Base-by-base conservation (phyloP, 768 basidiomycete species). In the Scleroderma citrinum region DNA sequence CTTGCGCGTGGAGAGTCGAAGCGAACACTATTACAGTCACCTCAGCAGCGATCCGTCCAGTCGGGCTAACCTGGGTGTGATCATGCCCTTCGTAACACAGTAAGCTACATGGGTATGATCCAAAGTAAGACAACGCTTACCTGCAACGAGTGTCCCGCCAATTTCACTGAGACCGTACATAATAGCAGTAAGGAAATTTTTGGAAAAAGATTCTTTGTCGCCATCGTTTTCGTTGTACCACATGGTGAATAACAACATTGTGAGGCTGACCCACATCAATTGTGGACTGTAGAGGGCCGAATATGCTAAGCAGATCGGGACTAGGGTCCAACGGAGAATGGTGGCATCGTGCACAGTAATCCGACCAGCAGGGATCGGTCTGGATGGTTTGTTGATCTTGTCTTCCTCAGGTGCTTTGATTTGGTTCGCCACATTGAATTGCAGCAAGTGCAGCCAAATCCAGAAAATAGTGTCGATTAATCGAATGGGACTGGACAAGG, bases 371-470 rank as follows among this genome's bases (percentile, higher is more conserved):
- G 76, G 76, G 34, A 77, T 61, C 2, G 76, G 76, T 34, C 76
- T 64, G 58, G 65, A 71, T 11, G 71, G 62, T 49, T 76, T 74
- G 50, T 77, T 77, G 51, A 49, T 57, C 11, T 55, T 56, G 52
- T 77, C 76, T 56, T 77, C 76, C 34, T 68, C 68, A 10, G 68
- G 64, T 46, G 64, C 61, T 24, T 68, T 57, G 12, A 64, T 55
- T 55, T 77, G 76, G 47, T 77, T 77, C 7, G 72, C 61, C 16
- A 71, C 60, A 44, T 71, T 64, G 62, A 71, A 74, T 35, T 74
- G 73, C 6, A 77, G 60, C 24, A 75, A 63, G 52, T 77, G 76
- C 5, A 76, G 51, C 67, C 69, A 75, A 11, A 74, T 70, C 76
- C 76, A 77, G 32, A 71, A 55, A 32, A 71, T 55, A 12, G 67